A percentile compares a stretch with the other conserved stretches of the same genome.
These are phyloP conservation scores for Tetracentron sinense DNA, from an alignment of 164 flowering plant species.

Conservation along the genomic window DNA sequence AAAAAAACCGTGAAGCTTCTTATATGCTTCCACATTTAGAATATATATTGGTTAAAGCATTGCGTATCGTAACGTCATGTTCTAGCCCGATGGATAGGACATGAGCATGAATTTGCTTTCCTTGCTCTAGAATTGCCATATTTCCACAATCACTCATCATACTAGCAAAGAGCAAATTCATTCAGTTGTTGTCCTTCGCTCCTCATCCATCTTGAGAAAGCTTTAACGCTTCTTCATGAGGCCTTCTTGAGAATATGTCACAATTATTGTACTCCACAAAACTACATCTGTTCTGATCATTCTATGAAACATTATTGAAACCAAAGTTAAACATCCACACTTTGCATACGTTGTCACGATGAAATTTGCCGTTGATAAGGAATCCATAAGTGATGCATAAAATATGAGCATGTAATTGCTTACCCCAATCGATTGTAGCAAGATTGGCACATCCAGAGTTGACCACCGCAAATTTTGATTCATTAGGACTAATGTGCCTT, in stretches of 20 bases:
- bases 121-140: slow-evolving; percentile 79
- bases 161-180: slow-evolving; percentile 62
- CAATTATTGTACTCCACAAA: slow-evolving; percentile 85
- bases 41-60: slow-evolving; percentile 82
- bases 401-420: slow-evolving; percentile 60
- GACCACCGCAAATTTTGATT: slow-evolving; percentile 68
- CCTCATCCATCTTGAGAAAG: slow-evolving; percentile 70
- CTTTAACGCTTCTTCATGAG: slow-evolving; percentile 59
- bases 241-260: slow-evolving; percentile 63
- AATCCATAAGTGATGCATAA: slow-evolving; percentile 27
- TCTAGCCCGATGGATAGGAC: slow-evolving; percentile 59
- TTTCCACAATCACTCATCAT: slow-evolving; percentile 63
- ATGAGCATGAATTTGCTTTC: slow-evolving; percentile 70
- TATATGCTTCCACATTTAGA: slow-evolving; percentile 74
- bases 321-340: slow-evolving; percentile 47
- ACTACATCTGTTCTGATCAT: slow-evolving; percentile 50
- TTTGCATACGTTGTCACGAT: slow-evolving; percentile 73
- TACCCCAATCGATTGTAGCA: slow-evolving; percentile 53
- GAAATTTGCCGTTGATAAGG: slow-evolving; percentile 70
- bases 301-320: slow-evolving; percentile 39
- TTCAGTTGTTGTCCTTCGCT: slow-evolving; percentile 61
- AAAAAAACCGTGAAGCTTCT: slow-evolving; percentile 57
- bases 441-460: slow-evolving; percentile 54
- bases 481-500: slow-evolving; percentile 75
- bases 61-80: slow-evolving; percentile 38